These are phyloP conservation scores for Oryza nivara DNA, from an alignment of 176 grass and related monocot species.

Conservation along the genomic window DNA sequence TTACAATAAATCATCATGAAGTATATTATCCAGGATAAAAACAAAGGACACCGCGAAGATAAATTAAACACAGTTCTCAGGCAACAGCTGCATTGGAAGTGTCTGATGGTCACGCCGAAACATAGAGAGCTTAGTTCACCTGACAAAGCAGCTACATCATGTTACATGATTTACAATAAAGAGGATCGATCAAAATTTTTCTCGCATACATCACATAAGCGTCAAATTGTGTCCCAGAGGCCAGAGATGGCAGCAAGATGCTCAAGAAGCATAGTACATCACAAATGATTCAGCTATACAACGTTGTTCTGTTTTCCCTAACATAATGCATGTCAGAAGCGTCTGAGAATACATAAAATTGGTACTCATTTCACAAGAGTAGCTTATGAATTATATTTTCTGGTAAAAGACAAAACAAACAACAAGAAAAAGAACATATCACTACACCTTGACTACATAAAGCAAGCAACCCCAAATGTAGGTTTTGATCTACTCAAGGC, in stretches of 20 bases:
- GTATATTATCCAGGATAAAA: neutral
- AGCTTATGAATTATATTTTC: conserved; percentile 55
- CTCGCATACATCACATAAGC: conserved; percentile 10
- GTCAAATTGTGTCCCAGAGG: conserved; percentile 5
- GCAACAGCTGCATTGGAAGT: neutral
- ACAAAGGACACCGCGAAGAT: neutral
- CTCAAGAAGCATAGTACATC: conserved; percentile 16
- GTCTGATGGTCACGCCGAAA: neutral
- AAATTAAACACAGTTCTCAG: neutral
- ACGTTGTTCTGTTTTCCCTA: conserved; percentile 36
- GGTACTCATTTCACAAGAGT: conserved; percentile 42
- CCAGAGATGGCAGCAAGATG: neutral
- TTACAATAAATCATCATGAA: neutral
- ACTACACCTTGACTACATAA: conserved; percentile 46
- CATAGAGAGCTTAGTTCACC: neutral
- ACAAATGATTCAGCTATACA: conserved; percentile 49
- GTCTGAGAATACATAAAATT: conserved; percentile 48
- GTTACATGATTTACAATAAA: conserved; percentile 36
- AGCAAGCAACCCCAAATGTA: neutral
- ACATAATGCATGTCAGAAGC: conserved; percentile 42
- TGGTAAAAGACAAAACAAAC: conserved; percentile 46
- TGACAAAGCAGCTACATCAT: conserved; percentile 11
- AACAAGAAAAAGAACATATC: conserved; percentile 43
- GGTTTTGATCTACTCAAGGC: conserved; percentile 29
- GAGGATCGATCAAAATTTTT: neutral